Evolutionary conservation across 2,329 filamentous ascomycete genomes (phyloP), one percentile per base, ranked within the genome.

Genomic region (Arachnopeziza araneosa): DNA sequence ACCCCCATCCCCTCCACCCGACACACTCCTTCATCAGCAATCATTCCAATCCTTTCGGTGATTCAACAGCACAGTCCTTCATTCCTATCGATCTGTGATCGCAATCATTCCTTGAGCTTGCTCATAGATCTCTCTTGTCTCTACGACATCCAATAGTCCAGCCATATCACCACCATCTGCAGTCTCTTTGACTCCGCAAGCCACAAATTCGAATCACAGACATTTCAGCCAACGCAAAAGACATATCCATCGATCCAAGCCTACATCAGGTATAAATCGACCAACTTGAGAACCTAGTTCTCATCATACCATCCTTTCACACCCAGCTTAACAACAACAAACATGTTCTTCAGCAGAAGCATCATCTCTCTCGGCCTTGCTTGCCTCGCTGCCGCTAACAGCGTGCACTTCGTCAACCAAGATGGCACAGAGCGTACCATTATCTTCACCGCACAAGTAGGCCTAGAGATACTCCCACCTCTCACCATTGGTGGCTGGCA

Each of bases 341-440:
- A 32, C 36, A 44, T 44, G 36, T 14, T 44, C 36, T 44, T 44
- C 36, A 44, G 30, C 30, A 32, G 4, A 17, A 44, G 36, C 36
- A 44, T 44, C 12, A 44, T 44, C 36, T 44, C 36, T 44, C 36
- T 44, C 17, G 36, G 6, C 36, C 36, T 44, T 44, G 53, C 23
- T 22, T 21, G 17, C 22, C 53, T 44, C 22, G n/a, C 56, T 12
- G 32, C 51, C 12, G 56, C 50, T 23, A 58, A 58, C 26, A 54
- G 50, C 24, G 74, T 87, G 68, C 83, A 80, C 66, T 86, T 87
- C 75, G 68, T 79, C 73, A 85, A 82, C 66, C 80, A 84, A 55
- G 85, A 87, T 71, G 67, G 72, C 60, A 75, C 73, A 36, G 70
- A 73, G 60, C 70, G 71, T 51, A 71, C 70, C 60, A 64, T 73